Evolutionary conservation across 129 eudicot species (phyloP).

Genomic region (Artemisia tridentata): DNA sequence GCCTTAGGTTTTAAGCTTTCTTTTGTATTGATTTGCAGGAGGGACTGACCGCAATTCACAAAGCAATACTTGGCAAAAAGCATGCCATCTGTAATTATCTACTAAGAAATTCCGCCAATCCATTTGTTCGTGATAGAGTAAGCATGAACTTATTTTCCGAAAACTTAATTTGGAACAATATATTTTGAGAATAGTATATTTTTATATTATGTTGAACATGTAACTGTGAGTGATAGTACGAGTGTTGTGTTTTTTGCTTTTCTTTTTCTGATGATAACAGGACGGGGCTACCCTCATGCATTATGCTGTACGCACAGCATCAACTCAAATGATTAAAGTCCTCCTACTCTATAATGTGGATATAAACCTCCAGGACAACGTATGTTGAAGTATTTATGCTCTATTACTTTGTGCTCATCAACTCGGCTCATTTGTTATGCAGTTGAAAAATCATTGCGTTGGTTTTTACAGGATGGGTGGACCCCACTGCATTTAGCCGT

Average conservation of each 20-base stretch:
- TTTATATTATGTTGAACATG: not conserved
- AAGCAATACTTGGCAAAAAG: slow-evolving; percentile 81
- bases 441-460: slow-evolving; percentile 15
- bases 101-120: slow-evolving; percentile 88
- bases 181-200: not conserved
- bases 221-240: not conserved
- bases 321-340: slow-evolving; percentile 80
- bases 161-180: not conserved
- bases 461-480: slow-evolving; percentile 77
- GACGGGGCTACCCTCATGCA: slow-evolving; percentile 97
- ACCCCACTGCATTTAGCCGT: slow-evolving; percentile 95
- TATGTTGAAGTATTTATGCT: slow-evolving; percentile 29
- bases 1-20: slow-evolving; percentile 14
- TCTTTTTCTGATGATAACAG: slow-evolving; percentile 36
- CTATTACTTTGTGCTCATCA: slow-evolving; percentile 5
- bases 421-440: not conserved
- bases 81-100: slow-evolving; percentile 81
- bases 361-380: slow-evolving; percentile 85
- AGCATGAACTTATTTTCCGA: slow-evolving; percentile 22
- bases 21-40: slow-evolving; percentile 44
- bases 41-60: slow-evolving; percentile 87
- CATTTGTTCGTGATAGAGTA: slow-evolving; percentile 85
- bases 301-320: slow-evolving; percentile 80
- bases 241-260: not conserved
- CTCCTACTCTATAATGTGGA: slow-evolving; percentile 83